These are phyloP conservation scores for Pseudogymnoascus sp. DNA, from an alignment of 2,329 filamentous ascomycete genomes.

Conservation along the genomic window DNA sequence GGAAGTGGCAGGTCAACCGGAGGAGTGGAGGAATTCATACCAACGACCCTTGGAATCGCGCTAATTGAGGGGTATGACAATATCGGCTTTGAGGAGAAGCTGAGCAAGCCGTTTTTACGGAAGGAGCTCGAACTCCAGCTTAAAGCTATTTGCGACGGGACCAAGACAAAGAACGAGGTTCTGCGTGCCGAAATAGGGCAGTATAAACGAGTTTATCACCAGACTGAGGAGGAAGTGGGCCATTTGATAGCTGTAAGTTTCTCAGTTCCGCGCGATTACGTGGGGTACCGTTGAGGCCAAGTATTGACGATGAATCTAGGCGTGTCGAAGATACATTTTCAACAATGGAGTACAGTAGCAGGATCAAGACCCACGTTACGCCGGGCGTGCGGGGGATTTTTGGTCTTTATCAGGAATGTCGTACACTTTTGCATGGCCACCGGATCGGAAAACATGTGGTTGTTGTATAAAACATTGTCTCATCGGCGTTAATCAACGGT, in stretches of 20 bases:
- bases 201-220: conserved; percentile 79
- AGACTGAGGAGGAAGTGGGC: conserved; percentile 69
- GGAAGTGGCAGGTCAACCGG: conserved; percentile 39
- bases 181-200: conserved; percentile 77
- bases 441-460: neutral
- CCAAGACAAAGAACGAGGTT: conserved; percentile 64
- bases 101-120: conserved; percentile 90
- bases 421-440: neutral
- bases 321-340: conserved; percentile 6
- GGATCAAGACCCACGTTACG: neutral
- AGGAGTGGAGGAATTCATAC: conserved; percentile 76
- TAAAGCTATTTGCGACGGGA: conserved; percentile 92
- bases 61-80: conserved; percentile 91
- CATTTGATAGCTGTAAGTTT: conserved; percentile 53
- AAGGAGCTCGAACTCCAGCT: conserved; percentile 98
- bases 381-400: neutral
- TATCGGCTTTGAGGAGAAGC: conserved; percentile 84
- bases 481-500: conserved; percentile 6
- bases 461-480: neutral
- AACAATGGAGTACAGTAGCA: neutral
- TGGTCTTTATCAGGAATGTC: neutral
- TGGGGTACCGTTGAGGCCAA: neutral
- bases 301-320: conserved; percentile 5
- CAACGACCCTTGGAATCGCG: conserved; percentile 83
- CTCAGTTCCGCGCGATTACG: conserved; percentile 5